Evolutionary conservation across 2,329 filamentous ascomycete species (phyloP).

Genomic region (Colletotrichum sp.): DNA sequence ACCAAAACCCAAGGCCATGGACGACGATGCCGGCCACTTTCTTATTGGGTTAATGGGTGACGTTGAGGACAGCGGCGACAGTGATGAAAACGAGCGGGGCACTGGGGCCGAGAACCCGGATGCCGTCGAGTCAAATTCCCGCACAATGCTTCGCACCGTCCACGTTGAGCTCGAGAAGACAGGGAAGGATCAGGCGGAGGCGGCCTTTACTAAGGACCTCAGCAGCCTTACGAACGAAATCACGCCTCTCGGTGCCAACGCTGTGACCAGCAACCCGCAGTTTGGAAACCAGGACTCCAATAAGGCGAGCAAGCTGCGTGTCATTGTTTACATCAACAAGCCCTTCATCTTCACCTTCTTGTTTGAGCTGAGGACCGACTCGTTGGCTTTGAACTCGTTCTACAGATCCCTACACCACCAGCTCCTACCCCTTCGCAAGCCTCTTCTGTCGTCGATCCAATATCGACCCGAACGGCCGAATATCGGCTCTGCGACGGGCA

Average conservation of each 20-base stretch:
- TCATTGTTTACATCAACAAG: constrained; percentile 74
- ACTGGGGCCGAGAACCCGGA: constrained; percentile 33
- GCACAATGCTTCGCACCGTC: constrained; percentile 69
- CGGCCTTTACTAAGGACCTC: constrained; percentile 50
- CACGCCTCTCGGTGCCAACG: constrained; percentile 14
- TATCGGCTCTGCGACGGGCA: constrained; percentile 35
- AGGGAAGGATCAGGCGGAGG: constrained; percentile 43
- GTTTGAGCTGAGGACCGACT: constrained; percentile 66
- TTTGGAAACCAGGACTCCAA: constrained; percentile 57
- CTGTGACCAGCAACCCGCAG: constrained; percentile 18
- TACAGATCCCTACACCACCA: constrained; percentile 68
- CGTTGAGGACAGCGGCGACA: constrained; percentile 51
- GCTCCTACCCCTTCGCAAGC: constrained; percentile 61
- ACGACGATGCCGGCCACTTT: constrained; percentile 51
- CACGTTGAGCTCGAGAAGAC: constrained; percentile 66
- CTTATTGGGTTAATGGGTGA: constrained; percentile 73
- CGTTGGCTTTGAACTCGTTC: constrained; percentile 58
- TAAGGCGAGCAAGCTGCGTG: constrained; percentile 63
- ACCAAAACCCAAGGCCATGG: neutral
- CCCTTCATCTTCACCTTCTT: constrained; percentile 82
- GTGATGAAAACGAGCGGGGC: constrained; percentile 33
- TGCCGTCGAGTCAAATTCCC: constrained; percentile 47
- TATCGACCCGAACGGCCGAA: constrained; percentile 60
- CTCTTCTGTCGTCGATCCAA: constrained; percentile 59
- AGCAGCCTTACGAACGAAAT: constrained; percentile 14